phyloP scores from a whole-genome alignment of 2,329 filamentous ascomycete genomes.

The Cylindrodendrum hubeiense region DNA sequence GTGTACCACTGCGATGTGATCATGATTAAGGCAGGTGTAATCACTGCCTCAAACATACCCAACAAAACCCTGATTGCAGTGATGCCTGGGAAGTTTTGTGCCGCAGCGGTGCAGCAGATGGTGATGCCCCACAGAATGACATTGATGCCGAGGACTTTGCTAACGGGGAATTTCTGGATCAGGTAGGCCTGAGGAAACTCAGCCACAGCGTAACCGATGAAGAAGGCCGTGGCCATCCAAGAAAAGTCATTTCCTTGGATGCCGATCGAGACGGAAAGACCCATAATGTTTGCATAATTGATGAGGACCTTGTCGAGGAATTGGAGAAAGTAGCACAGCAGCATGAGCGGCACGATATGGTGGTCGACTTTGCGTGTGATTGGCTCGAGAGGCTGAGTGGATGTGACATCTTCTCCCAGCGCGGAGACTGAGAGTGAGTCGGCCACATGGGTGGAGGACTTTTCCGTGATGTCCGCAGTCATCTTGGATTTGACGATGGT shows the following conservation, averaged over 20 bases:
- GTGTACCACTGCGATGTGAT: slow-evolving; percentile 58
- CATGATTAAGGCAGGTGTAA: slow-evolving; percentile 64
- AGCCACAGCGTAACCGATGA: slow-evolving; percentile 45
- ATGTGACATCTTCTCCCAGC: slow-evolving; percentile 4
- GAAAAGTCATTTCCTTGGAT: slow-evolving; percentile 48
- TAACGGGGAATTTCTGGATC: slow-evolving; percentile 50
- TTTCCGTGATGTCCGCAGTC: not conserved
- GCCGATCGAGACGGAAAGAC: slow-evolving; percentile 44
- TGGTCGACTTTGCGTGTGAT: slow-evolving; percentile 43
- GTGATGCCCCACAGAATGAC: slow-evolving; percentile 52
- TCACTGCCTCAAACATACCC: slow-evolving; percentile 61
- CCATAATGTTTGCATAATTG: slow-evolving; percentile 48
- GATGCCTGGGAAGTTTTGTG: slow-evolving; percentile 55
- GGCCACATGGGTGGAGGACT: not conserved
- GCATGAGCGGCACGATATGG: slow-evolving; percentile 43
- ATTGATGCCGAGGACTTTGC: slow-evolving; percentile 49
- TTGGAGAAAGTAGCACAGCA: slow-evolving; percentile 43
- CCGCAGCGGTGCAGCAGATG: slow-evolving; percentile 58
- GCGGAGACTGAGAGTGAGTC: not conserved
- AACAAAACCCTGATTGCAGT: slow-evolving; percentile 58
- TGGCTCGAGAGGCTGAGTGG: slow-evolving; percentile 6
- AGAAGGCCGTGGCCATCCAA: slow-evolving; percentile 48
- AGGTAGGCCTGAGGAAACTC: slow-evolving; percentile 47
- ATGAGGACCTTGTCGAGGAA: slow-evolving; percentile 46
- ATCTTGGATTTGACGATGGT: no score